Conservation (phyloP, 73 alveolate species). For the Tetrahymena elliotti region DNA sequence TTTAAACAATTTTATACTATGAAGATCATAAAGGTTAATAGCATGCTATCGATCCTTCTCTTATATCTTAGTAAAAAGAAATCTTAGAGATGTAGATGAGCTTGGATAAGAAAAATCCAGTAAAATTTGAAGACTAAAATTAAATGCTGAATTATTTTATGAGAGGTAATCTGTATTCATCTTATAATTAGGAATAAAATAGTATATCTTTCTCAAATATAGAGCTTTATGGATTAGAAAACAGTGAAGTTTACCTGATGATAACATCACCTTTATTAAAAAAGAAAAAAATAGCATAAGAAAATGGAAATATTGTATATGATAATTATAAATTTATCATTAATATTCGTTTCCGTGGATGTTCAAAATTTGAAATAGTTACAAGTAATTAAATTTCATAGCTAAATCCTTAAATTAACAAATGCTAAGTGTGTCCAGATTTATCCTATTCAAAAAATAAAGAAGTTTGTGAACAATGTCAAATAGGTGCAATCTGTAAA, state of each 20-base stretch:
- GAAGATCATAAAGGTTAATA: background rate
- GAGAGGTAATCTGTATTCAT: background rate
- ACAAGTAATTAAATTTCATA: background rate
- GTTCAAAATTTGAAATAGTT: background rate
- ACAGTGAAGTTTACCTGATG: background rate
- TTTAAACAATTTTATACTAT: background rate
- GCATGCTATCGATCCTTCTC: background rate
- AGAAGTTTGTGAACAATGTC: background rate
- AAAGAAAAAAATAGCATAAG: background rate
- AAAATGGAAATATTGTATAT: background rate
- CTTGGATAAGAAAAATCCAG: background rate
- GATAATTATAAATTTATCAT: background rate
- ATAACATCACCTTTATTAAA: background rate
- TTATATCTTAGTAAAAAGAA: background rate
- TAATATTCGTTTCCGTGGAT: background rate
- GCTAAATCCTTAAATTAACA: background rate
- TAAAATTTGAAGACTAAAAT: background rate
- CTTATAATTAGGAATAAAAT: background rate
- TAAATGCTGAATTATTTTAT: background rate
- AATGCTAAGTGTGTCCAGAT: background rate
- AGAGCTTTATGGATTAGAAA: background rate
- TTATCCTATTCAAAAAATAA: background rate
- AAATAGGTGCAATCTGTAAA: background rate
- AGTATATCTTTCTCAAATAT: background rate
- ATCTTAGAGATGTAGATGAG: background rate